A percentile compares a stretch with the other conserved stretches of the same genome.
These are phyloP conservation scores for Trichothecium sympodiale DNA, from an alignment of 2,329 filamentous ascomycete species.

Conservation along the genomic window DNA sequence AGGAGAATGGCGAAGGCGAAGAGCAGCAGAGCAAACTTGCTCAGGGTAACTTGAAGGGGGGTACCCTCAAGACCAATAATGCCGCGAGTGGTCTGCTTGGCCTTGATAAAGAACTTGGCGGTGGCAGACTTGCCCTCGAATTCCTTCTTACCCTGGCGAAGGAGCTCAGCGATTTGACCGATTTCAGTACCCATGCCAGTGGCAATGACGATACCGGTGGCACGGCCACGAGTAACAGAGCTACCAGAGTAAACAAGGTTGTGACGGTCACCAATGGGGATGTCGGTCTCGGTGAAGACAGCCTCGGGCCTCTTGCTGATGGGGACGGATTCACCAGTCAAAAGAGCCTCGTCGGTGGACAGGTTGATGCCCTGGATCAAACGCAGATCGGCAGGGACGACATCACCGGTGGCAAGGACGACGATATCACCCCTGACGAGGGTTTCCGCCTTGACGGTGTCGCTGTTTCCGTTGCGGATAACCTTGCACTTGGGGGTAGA, in stretches of 20 bases:
- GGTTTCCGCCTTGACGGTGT: conserved; percentile 40
- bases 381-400: conserved; percentile 59
- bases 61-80: conserved; percentile 64
- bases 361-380: conserved; percentile 59
- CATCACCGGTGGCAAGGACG: conserved; percentile 51
- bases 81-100: conserved; percentile 32
- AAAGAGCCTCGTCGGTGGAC: conserved; percentile 63
- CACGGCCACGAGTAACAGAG: conserved; percentile 60
- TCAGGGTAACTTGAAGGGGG: conserved; percentile 73
- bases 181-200: conserved; percentile 69
- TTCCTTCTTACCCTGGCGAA: conserved; percentile 44
- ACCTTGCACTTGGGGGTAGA: conserved; percentile 50
- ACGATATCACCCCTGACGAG: conserved; percentile 59
- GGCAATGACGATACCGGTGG: conserved; percentile 55
- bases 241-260: conserved; percentile 65
- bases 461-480: conserved; percentile 38
- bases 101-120: conserved; percentile 28
- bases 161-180: conserved; percentile 61
- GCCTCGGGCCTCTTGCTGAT: conserved; percentile 53
- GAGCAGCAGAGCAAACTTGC: conserved; percentile 72
- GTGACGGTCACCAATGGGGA: conserved; percentile 56
- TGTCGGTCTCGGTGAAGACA: conserved; percentile 38
- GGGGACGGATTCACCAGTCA: conserved; percentile 63
- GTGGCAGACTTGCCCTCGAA: conserved; percentile 30
- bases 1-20: conserved; percentile 60